Conservation (phyloP, 306 rosid genomes). For the Boehmeria nivea region DNA sequence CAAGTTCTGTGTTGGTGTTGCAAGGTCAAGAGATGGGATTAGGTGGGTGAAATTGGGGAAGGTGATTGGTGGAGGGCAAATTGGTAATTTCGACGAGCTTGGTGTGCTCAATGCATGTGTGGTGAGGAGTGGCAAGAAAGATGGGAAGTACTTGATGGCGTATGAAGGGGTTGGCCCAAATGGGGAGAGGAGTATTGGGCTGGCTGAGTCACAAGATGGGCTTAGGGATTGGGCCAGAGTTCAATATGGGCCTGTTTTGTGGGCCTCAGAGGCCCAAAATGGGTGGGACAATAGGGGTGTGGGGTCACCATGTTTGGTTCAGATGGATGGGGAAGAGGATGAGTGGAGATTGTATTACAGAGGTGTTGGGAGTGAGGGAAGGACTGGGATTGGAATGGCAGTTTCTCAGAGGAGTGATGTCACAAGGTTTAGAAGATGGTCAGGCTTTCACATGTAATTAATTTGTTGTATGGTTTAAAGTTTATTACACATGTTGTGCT, state of each 20-base stretch:
- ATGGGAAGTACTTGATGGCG: constrained; percentile 66
- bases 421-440: constrained; percentile 48
- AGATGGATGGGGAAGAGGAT: constrained; percentile 49
- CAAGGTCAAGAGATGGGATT: constrained; percentile 83
- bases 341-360: constrained; percentile 71
- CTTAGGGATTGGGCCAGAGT: constrained; percentile 57
- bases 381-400: constrained; percentile 72
- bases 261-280: constrained; percentile 28
- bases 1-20: constrained; percentile 54
- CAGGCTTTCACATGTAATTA: constrained; percentile 50
- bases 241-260: constrained; percentile 36
- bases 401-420: constrained; percentile 41
- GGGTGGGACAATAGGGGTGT: constrained; percentile 65
- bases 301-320: constrained; percentile 64
- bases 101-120: constrained; percentile 54
- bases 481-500: too few species aligned
- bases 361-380: constrained; percentile 57
- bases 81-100: constrained; percentile 50
- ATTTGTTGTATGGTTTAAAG: not conserved
- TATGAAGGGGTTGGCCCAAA: constrained; percentile 63
- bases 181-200: constrained; percentile 64
- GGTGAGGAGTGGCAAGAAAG: constrained; percentile 31
- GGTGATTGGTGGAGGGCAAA: constrained; percentile 48
- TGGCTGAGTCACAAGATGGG: constrained; percentile 62
- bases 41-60: constrained; percentile 73